A percentile compares a stretch with the other conserved stretches of the same genome.
These are phyloP conservation scores for Pleurotus cornucopiae DNA, from an alignment of 768 basidiomycete species.

Conservation along the genomic window DNA sequence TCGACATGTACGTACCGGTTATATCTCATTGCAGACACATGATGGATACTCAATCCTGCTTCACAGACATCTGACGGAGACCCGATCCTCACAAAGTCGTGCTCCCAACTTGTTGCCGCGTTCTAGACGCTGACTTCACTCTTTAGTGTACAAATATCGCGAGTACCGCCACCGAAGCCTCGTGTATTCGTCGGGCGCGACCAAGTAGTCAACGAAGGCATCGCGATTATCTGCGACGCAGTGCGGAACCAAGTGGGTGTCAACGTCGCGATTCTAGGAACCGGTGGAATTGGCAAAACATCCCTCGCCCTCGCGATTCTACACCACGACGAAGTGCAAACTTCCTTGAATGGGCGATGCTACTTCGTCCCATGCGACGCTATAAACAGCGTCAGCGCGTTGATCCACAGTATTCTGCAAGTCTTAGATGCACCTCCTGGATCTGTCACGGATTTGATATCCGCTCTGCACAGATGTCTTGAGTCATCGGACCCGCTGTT, in stretches of 20 bases:
- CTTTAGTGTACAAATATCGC: slow-evolving; percentile 8
- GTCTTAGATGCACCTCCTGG: slow-evolving; percentile 6
- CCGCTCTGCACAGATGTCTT: slow-evolving; percentile 15
- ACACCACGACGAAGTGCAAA: slow-evolving; percentile 17
- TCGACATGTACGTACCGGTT: neutral
- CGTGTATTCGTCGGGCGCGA: slow-evolving; percentile 18
- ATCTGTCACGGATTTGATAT: slow-evolving; percentile 13
- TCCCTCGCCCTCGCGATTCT: slow-evolving; percentile 28
- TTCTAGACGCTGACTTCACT: neutral
- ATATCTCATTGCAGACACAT: neutral
- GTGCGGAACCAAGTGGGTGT: slow-evolving; percentile 5
- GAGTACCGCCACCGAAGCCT: slow-evolving; percentile 14
- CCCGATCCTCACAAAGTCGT: slow-evolving; percentile 4
- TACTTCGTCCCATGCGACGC: slow-evolving; percentile 30
- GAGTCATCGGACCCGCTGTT: slow-evolving; percentile 20
- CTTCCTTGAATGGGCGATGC: slow-evolving; percentile 17
- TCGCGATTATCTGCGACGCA: slow-evolving; percentile 3
- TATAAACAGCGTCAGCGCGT: slow-evolving; percentile 5
- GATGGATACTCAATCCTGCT: neutral
- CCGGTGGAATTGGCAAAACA: slow-evolving; percentile 38
- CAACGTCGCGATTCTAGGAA: slow-evolving; percentile 20
- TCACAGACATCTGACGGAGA: slow-evolving; percentile 5
- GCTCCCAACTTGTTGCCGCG: neutral
- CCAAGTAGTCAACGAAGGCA: slow-evolving; percentile 13
- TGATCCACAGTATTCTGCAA: slow-evolving; percentile 9